Evolutionary conservation across 75 land plant species (phyloP), one percentile per base, ranked within the genome.

Genomic region (Pinus taeda): DNA sequence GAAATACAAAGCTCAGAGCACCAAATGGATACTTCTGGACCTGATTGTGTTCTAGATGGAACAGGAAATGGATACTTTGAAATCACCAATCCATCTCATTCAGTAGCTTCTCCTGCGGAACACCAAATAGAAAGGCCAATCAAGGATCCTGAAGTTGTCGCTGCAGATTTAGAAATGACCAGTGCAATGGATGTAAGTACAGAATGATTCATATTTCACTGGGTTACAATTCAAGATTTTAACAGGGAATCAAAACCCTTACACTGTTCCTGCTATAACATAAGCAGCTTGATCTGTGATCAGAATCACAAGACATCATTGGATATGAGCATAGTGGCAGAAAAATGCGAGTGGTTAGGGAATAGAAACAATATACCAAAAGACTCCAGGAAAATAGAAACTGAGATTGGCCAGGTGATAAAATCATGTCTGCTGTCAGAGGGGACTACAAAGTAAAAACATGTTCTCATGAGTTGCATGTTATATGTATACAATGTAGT

Each of bases 61-160:
- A 67, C 71, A 67, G 71, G 11, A 67, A 39, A 9, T 67, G 71
- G 21, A 39, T 39, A 12, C n/a, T 3, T 21, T 36, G 71, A 67
- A 37, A 22, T 53, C 37, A 18, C 18, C 33, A 49, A 2, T 37
- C 71, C 49, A 67, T 12, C 45, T 36, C 7, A 2, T 67, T 20
- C n/a, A 11, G 71, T 67, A 4, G 0, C 49, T 15, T 39, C 39
- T 39, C 71, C 15, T 39, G 45, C 71, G 20, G 45, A 20, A 39
- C 49, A 37, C 12, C 42, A 67, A 37, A 33, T 67, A 67, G 53
- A 39, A 67, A 49, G 39, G 39, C 71, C 71, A 67, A 39, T 67
- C 37, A 67, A 6, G 21, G 49, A 39, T 37, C 45, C 45, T 39
- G 7, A 39, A 67, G 21, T 45, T 67, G 45, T 20, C 9, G 45